A percentile compares a stretch with the other conserved stretches of the same genome.
Evolutionary conservation across 352 stramenopile species (phyloP).

Genomic region (Phytophthora podocarpi): DNA sequence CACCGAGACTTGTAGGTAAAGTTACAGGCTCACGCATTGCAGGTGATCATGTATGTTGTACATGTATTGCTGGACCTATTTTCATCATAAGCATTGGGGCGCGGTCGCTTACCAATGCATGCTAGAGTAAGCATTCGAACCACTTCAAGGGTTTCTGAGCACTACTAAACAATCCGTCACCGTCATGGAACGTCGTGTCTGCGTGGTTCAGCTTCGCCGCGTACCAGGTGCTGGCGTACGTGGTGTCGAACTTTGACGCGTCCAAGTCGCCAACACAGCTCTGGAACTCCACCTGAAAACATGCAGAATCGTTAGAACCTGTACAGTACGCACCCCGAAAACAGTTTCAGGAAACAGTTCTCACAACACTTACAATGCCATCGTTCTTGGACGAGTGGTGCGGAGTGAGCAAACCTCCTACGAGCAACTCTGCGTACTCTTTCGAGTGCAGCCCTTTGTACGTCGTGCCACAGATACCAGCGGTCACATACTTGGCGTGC

Average conservation of each 20-base stretch:
- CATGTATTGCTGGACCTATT: slow-evolving; percentile 6
- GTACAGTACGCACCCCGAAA: too few relatives aligned
- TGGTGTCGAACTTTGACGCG: slow-evolving; percentile 34
- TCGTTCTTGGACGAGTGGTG: slow-evolving; percentile 62
- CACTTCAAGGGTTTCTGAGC: slow-evolving; percentile 66
- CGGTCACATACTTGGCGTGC: slow-evolving; percentile 40
- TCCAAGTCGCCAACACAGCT: slow-evolving; percentile 54
- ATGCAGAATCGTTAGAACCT: background rate
- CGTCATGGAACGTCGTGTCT: slow-evolving; percentile 63
- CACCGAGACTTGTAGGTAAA: too few relatives aligned
- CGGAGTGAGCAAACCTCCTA: slow-evolving; percentile 40
- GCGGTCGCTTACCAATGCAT: too few relatives aligned
- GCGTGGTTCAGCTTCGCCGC: slow-evolving; percentile 62
- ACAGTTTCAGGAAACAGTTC: too few relatives aligned
- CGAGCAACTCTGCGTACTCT: slow-evolving; percentile 38
- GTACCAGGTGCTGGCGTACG: slow-evolving; percentile 53
- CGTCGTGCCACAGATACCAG: slow-evolving; percentile 45
- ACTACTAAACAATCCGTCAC: slow-evolving; percentile 53
- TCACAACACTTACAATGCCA: slow-evolving; percentile 48
- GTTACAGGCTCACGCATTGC: too few relatives aligned
- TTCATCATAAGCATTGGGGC: background rate
- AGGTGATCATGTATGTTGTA: too few relatives aligned
- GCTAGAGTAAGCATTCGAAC: slow-evolving; percentile 58
- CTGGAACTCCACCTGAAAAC: slow-evolving; percentile 54
- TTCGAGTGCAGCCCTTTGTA: slow-evolving; percentile 45